Percentiles rank a stretch among this genome's conserved stretches.
Evolutionary conservation across 768 basidiomycete species (phyloP).

Genomic region (Suillus occidentalis): DNA sequence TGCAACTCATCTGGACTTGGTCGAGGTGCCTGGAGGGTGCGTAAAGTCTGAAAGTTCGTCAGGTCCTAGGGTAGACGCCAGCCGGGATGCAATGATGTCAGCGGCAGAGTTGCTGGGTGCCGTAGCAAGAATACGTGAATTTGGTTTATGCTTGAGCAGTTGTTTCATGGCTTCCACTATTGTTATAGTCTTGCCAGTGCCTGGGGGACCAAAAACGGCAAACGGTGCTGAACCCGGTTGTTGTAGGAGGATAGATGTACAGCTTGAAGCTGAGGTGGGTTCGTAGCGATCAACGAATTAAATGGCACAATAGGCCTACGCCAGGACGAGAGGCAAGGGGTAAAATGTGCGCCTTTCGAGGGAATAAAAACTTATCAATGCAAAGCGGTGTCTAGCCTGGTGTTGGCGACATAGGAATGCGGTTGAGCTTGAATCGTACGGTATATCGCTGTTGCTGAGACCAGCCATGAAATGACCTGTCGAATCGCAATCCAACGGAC

Average conservation of each 20-base stretch:
- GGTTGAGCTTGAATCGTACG: constrained; percentile 57
- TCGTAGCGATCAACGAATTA: constrained; percentile 46
- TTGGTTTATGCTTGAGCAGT: constrained; percentile 41
- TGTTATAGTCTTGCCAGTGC: constrained; percentile 70
- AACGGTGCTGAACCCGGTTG: constrained; percentile 53
- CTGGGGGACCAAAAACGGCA: constrained; percentile 64
- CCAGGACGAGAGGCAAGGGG: neutral
- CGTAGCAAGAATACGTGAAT: constrained; percentile 56
- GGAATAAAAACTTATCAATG: constrained; percentile 50
- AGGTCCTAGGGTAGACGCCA: constrained; percentile 33
- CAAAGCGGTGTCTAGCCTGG: constrained; percentile 42
- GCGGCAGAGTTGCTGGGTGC: constrained; percentile 71
- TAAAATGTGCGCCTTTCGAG: constrained; percentile 21
- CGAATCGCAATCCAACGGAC: constrained; percentile 48
- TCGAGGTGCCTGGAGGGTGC: constrained; percentile 43
- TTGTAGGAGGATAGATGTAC: constrained; percentile 47
- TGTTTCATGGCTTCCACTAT: constrained; percentile 64
- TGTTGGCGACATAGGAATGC: constrained; percentile 54
- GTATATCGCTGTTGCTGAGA: constrained; percentile 37
- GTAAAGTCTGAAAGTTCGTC: constrained; percentile 51
- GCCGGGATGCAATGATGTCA: constrained; percentile 52
- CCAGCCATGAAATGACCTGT: constrained; percentile 37
- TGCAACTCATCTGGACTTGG: constrained; percentile 38
- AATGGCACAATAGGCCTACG: constrained; percentile 23
- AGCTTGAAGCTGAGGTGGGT: constrained; percentile 49